These are phyloP conservation scores for Solanum pinnatisectum DNA, from an alignment of 257 asterid genomes.

Conservation along the genomic window DNA sequence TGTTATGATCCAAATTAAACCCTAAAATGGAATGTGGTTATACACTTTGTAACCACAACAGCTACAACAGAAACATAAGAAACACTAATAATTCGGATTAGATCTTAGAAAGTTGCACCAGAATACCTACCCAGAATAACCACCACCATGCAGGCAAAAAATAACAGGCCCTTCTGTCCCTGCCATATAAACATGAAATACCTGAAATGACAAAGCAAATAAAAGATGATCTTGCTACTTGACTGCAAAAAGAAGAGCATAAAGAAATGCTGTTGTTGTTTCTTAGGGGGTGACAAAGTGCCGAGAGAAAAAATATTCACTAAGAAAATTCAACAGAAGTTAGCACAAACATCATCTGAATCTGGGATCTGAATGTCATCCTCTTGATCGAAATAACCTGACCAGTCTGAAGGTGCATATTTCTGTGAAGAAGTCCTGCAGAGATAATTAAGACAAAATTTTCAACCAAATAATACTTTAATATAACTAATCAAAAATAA, in stretches of 20 bases:
- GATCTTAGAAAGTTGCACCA: background rate
- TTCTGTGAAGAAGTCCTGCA: slow-evolving; percentile 67
- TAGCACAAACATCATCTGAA: slow-evolving; percentile 60
- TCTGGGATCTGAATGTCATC: slow-evolving; percentile 67
- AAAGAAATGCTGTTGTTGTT: background rate
- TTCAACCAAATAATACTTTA: background rate
- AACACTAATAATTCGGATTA: background rate
- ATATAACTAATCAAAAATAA: background rate
- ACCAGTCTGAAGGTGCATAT: slow-evolving; percentile 76
- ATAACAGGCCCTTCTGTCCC: slow-evolving; percentile 89
- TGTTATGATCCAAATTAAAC: background rate
- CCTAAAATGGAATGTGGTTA: background rate
- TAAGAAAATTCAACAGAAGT: slow-evolving; percentile 4
- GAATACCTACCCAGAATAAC: slow-evolving; percentile 76
- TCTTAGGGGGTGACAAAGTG: background rate
- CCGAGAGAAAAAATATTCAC: background rate
- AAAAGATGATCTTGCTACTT: slow-evolving; percentile 3
- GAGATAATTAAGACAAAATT: background rate
- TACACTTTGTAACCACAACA: background rate
- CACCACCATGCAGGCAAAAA: slow-evolving; percentile 97
- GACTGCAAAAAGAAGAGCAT: background rate
- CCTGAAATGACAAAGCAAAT: slow-evolving; percentile 42
- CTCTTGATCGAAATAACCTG: slow-evolving; percentile 65
- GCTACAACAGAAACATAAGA: background rate
- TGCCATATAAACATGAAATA: slow-evolving; percentile 72